phyloP scores from a whole-genome alignment of 106 monocot genomes.

The Vanilla planifolia region DNA sequence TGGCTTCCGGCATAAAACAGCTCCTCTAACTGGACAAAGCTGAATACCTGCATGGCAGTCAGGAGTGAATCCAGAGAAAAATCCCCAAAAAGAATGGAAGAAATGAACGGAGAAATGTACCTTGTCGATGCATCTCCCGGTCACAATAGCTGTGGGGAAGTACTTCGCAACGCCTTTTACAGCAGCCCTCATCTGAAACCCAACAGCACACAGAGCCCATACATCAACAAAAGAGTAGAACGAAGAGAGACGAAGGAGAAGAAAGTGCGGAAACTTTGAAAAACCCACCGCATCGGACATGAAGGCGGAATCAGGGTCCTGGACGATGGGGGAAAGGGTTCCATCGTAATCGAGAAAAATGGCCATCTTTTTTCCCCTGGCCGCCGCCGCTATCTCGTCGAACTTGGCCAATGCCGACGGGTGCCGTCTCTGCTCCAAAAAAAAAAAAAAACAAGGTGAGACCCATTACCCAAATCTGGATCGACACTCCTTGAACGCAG shows the following conservation, averaged over 20 bases:
- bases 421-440: conserved; percentile 16
- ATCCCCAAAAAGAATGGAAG: not conserved
- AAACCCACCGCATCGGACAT: conserved; percentile 52
- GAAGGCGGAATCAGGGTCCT: conserved; percentile 63
- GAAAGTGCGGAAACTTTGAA: not conserved
- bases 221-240: not conserved
- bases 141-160: conserved; percentile 66
- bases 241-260: not conserved
- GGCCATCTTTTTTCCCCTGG: conserved; percentile 52
- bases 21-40: conserved; percentile 48
- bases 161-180: conserved; percentile 37
- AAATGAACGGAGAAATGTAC: conserved; percentile 25
- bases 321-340: conserved; percentile 72
- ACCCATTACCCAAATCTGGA: not conserved
- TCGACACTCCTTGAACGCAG: too few species aligned
- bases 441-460: not conserved
- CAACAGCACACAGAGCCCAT: not conserved
- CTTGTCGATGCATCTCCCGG: conserved; percentile 57
- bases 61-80: not conserved
- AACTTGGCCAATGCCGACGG: conserved; percentile 55
- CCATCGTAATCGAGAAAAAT: conserved; percentile 81
- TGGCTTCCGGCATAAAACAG: conserved; percentile 82
- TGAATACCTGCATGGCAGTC: not conserved
- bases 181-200: conserved; percentile 47
- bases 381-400: conserved; percentile 39